These are phyloP conservation scores for Neurospora crassa DNA, from an alignment of 2,329 filamentous ascomycete species.

Conservation along the genomic window DNA sequence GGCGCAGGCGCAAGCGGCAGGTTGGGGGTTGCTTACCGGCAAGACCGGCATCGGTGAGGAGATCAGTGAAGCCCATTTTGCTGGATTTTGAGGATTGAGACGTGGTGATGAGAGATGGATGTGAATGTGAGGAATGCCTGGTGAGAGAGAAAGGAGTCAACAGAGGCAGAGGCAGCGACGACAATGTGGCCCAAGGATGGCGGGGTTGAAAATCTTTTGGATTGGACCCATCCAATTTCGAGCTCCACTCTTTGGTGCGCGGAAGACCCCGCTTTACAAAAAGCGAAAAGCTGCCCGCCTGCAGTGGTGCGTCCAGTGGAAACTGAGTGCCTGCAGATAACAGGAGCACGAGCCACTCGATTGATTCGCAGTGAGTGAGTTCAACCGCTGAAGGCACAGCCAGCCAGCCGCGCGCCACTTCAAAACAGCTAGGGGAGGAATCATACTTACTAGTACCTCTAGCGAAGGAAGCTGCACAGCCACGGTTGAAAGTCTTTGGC, in stretches of 20 bases:
- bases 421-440: neutral
- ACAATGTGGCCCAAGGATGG: conserved; percentile 7
- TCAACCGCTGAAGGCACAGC: neutral
- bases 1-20: neutral
- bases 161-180: conserved; percentile 1
- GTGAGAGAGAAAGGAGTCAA: conserved; percentile 3
- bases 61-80: conserved; percentile 22
- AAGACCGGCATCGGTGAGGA: conserved; percentile 19
- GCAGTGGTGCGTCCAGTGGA: neutral
- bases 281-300: neutral
- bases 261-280: neutral
- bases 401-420: neutral
- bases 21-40: conserved; percentile 11
- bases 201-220: conserved; percentile 11
- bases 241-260: neutral
- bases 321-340: neutral
- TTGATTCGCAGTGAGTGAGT: neutral
- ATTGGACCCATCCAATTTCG: conserved; percentile 1
- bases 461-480: neutral
- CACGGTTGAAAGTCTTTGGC: neutral
- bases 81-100: conserved; percentile 3
- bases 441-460: neutral
- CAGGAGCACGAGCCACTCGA: neutral
- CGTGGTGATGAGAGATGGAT: conserved; percentile 1
- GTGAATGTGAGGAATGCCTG: neutral